phyloP scores from a whole-genome alignment of 768 basidiomycete genomes.

The Podaxis carcinomalis region DNA sequence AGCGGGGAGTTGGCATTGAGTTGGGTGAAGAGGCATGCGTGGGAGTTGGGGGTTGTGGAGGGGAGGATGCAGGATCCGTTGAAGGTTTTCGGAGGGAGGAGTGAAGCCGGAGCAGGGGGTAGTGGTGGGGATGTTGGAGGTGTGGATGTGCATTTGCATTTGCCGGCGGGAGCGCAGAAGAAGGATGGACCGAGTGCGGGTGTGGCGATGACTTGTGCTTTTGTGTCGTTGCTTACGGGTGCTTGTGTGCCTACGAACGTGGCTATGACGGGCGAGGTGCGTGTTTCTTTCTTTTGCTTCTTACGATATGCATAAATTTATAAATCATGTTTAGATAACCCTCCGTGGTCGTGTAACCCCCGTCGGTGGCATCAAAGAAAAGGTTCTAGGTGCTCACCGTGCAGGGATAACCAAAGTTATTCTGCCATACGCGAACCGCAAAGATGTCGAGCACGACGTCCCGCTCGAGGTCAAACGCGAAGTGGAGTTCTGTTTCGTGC shows the following conservation, averaged over 20 bases:
- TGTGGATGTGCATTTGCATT: constrained; percentile 84
- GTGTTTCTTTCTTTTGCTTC: constrained; percentile 12
- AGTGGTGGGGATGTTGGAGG: constrained; percentile 15
- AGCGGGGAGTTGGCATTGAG: constrained; percentile 86
- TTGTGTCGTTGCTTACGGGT: constrained; percentile 81
- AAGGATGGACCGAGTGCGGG: constrained; percentile 94
- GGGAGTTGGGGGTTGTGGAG: constrained; percentile 73
- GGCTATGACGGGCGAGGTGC: constrained; percentile 89
- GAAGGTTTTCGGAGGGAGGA: constrained; percentile 32
- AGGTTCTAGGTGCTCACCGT: constrained; percentile 86
- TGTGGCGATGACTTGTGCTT: constrained; percentile 83
- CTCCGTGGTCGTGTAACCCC: constrained; percentile 77
- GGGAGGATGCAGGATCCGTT: constrained; percentile 68
- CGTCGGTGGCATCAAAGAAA: constrained; percentile 91
- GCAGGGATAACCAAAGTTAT: constrained; percentile 82
- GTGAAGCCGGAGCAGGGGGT: constrained; percentile 27
- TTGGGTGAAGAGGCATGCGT: constrained; percentile 88
- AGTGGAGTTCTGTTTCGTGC: constrained; percentile 81
- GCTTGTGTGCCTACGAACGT: constrained; percentile 65
- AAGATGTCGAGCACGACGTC: constrained; percentile 85
- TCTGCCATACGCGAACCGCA: constrained; percentile 78
- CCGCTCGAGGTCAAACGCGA: constrained; percentile 66
- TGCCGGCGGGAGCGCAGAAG: constrained; percentile 87
- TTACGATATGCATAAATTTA: not conserved
- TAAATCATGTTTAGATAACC: constrained; percentile 50